Percentiles rank a stretch among this genome's conserved stretches.
These are phyloP conservation scores for Globisporangium takayamanum DNA, from an alignment of 352 stramenopile genomes.

Conservation along the genomic window DNA sequence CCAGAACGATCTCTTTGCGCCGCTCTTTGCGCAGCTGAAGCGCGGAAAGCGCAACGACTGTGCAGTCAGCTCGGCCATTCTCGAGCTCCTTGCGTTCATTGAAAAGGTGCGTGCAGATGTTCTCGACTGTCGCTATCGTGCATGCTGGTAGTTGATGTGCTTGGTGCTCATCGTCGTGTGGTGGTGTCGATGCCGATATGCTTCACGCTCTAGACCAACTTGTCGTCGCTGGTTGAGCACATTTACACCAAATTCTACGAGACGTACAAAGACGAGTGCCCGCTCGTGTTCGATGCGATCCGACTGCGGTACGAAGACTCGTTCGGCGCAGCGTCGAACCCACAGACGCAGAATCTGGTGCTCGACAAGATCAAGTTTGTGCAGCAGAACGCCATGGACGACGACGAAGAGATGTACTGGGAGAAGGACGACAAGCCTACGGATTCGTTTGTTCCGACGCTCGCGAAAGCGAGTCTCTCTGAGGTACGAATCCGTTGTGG, in stretches of 20 bases:
- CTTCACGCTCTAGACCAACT: conserved; percentile 33
- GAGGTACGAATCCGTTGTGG: conserved; percentile 25
- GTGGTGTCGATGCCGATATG: not conserved
- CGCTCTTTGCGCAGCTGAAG: conserved; percentile 45
- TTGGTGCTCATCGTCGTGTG: not conserved
- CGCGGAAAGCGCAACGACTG: conserved; percentile 42
- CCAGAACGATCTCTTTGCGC: conserved; percentile 65
- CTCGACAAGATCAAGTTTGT: conserved; percentile 48
- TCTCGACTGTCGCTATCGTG: not conserved
- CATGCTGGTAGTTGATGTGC: not conserved
- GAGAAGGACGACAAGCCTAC: conserved; percentile 57
- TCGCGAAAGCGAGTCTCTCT: conserved; percentile 33
- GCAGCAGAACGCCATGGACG: conserved; percentile 46
- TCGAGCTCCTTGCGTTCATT: conserved; percentile 70
- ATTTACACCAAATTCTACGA: conserved; percentile 78
- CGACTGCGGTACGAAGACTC: conserved; percentile 47
- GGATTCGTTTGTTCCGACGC: conserved; percentile 25
- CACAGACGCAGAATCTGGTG: conserved; percentile 14
- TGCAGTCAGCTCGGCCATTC: conserved; percentile 62
- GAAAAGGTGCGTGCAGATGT: conserved; percentile 41
- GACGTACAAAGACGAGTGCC: conserved; percentile 60
- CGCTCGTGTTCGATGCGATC: conserved; percentile 69
- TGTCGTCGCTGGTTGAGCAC: conserved; percentile 66
- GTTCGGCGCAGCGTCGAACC: conserved; percentile 23
- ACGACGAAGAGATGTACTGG: conserved; percentile 77